phyloP scores from a whole-genome alignment of 345 rosid genomes.

The Populus davidiana region DNA sequence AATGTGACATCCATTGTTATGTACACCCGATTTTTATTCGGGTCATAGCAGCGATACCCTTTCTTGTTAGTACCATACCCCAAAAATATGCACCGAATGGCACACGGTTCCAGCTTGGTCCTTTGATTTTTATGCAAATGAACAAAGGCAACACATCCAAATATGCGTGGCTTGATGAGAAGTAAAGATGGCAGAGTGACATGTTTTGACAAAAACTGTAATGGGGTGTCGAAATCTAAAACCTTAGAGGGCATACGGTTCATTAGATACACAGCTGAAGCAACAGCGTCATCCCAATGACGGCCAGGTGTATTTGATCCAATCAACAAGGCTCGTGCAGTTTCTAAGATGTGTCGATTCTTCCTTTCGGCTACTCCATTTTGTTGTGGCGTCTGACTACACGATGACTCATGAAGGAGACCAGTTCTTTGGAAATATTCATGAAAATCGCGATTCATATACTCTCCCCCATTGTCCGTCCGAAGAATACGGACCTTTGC shows the following conservation, averaged over 20 bases:
- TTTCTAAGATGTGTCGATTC: not conserved
- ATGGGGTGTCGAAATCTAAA: not conserved
- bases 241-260: not conserved
- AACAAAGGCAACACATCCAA: too few species aligned
- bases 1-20: too few species aligned
- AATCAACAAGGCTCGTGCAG: not conserved
- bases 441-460: not conserved
- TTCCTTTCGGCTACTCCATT: too few species aligned
- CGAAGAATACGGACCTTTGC: too few species aligned
- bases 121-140: too few species aligned
- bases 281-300: not conserved
- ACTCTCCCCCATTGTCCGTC: not conserved
- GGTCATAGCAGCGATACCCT: not conserved
- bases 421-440: not conserved
- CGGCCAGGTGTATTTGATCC: not conserved
- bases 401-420: not conserved
- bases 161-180: rapidly evolving
- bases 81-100: rapidly evolving
- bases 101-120: too few species aligned
- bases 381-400: too few species aligned
- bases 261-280: not conserved
- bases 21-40: too few species aligned
- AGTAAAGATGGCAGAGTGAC: not conserved
- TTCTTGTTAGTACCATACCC: not conserved
- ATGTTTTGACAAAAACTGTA: not conserved